Conservation (phyloP, 140 eudicot genomes). For the Eryngium alpinum region DNA sequence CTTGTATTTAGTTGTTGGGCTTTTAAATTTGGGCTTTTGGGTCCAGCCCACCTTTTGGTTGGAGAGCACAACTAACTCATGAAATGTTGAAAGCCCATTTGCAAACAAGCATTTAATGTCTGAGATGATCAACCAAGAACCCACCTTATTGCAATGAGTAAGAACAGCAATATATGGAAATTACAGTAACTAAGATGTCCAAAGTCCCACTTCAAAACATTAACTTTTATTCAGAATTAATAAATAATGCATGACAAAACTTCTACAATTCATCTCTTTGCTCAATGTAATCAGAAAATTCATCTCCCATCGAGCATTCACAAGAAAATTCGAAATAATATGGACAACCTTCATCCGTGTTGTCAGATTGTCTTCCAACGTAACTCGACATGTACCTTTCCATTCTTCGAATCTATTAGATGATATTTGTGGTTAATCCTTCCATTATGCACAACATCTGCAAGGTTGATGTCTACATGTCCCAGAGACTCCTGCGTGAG, state of each 20-base stretch:
- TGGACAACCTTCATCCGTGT: neutral
- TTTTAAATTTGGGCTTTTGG: too few species aligned
- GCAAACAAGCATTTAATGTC: too few species aligned
- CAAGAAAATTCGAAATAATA: neutral
- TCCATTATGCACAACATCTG: constrained; percentile 84
- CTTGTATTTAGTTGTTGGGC: too few species aligned
- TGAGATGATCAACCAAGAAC: too few species aligned
- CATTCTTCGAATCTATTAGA: constrained; percentile 78
- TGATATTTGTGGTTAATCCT: constrained; percentile 73
- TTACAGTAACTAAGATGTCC: too few species aligned
- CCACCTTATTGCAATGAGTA: too few species aligned
- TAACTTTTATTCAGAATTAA: too few species aligned
- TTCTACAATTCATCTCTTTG: neutral
- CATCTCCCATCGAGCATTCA: neutral
- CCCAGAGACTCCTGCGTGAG: constrained; percentile 68
- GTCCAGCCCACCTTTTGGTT: too few species aligned
- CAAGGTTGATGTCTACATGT: constrained; percentile 67
- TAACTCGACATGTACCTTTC: constrained; percentile 64
- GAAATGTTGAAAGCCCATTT: too few species aligned
- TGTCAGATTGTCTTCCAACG: constrained; percentile 64
- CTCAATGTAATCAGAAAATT: neutral
- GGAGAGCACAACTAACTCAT: too few species aligned
- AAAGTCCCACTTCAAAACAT: too few species aligned
- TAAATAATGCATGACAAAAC: neutral
- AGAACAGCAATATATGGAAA: too few species aligned